Evolutionary conservation across 2,329 filamentous ascomycete species (phyloP).

Genomic region (Grosmannia serpens): DNA sequence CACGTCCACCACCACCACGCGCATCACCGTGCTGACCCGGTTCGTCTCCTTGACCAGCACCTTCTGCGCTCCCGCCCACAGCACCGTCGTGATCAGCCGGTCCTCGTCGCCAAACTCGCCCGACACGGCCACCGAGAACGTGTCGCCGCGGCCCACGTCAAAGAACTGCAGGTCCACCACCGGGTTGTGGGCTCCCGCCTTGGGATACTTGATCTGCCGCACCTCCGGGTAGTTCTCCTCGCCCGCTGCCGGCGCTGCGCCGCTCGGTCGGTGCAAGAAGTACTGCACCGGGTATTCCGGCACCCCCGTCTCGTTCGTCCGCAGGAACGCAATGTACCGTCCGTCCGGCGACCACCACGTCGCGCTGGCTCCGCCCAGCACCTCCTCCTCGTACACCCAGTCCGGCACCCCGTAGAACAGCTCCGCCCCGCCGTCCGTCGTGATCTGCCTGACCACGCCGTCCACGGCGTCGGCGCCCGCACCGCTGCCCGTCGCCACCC

Average conservation of each 20-base stretch:
- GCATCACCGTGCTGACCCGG: conserved; percentile 82
- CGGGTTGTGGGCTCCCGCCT: conserved; percentile 87
- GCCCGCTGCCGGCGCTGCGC: conserved; percentile 52
- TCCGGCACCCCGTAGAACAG: conserved; percentile 95
- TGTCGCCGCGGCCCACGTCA: conserved; percentile 63
- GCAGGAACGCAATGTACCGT: conserved; percentile 78
- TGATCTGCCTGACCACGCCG: conserved; percentile 47
- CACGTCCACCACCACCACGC: conserved; percentile 77
- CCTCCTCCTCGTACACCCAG: conserved; percentile 89
- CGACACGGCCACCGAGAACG: conserved; percentile 67
- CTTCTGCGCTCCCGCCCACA: conserved; percentile 71
- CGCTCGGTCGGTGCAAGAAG: conserved; percentile 79
- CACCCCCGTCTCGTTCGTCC: conserved; percentile 86
- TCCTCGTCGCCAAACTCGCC: conserved; percentile 71
- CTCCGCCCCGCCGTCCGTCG: conserved; percentile 73
- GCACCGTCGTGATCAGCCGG: conserved; percentile 81
- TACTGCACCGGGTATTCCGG: conserved; percentile 90
- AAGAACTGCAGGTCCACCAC: conserved; percentile 82
- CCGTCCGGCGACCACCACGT: conserved; percentile 95
- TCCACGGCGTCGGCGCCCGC: background rate
- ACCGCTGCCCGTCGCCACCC: conserved; percentile 27
- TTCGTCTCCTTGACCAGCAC: conserved; percentile 88
- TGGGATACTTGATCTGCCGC: conserved; percentile 90
- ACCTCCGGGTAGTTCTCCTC: conserved; percentile 87
- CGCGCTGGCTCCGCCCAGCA: conserved; percentile 66